Percentiles rank a stretch among this genome's conserved stretches.
phyloP scores from a whole-genome alignment of 768 basidiomycete species.

The Trametes villosa region DNA sequence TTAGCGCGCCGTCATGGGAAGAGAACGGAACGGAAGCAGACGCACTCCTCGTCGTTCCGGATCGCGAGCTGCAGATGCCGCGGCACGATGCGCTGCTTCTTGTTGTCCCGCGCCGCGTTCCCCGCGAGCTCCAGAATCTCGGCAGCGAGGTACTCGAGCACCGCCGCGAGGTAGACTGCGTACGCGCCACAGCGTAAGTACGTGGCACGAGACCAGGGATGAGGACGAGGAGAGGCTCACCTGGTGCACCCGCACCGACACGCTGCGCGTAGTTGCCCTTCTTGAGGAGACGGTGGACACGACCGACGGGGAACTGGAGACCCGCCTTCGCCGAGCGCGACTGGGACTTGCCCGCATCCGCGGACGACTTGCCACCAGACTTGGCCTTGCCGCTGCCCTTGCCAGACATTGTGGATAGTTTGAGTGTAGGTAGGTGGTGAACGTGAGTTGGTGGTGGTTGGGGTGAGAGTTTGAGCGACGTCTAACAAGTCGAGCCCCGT shows the following conservation, averaged over 20 bases:
- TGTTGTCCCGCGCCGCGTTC: slow-evolving; percentile 88
- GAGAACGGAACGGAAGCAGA: slow-evolving; percentile 2
- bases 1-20: not conserved
- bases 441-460: slow-evolving; percentile 4
- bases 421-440: slow-evolving; percentile 13
- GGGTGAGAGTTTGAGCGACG: not conserved
- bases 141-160: slow-evolving; percentile 90
- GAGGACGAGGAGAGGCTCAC: slow-evolving; percentile 39
- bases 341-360: slow-evolving; percentile 53
- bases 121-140: slow-evolving; percentile 95
- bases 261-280: slow-evolving; percentile 86
- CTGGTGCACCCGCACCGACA: slow-evolving; percentile 87
- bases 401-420: slow-evolving; percentile 41
- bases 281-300: slow-evolving; percentile 90
- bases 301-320: slow-evolving; percentile 89
- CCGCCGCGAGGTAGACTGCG: slow-evolving; percentile 87
- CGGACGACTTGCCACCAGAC: slow-evolving; percentile 65
- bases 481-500: not conserved
- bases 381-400: slow-evolving; percentile 63
- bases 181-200: not conserved
- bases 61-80: slow-evolving; percentile 95
- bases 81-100: slow-evolving; percentile 94
- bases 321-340: slow-evolving; percentile 79
- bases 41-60: slow-evolving; percentile 89
- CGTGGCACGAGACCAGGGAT: not conserved